Conservation (phyloP, 805 yeast genomes). For the Jamesozyma spencerorum region DNA sequence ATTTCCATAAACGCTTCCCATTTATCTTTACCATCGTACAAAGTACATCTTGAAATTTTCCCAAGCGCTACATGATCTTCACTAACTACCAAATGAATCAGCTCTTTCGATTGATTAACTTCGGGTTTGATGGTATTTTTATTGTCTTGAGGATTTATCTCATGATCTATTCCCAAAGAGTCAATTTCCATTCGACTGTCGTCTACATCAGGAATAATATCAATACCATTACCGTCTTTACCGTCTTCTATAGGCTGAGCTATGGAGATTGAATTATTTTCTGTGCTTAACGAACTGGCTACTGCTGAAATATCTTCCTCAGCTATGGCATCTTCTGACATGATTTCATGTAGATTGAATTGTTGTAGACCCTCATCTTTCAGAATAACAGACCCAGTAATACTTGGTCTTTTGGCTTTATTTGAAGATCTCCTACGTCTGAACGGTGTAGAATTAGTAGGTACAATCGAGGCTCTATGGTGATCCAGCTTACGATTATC, state of each 20-base stretch:
- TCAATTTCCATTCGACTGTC: conserved; percentile 4
- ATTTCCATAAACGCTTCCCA: conserved; percentile 18
- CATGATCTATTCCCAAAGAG: conserved; percentile 6
- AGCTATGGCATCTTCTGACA: conserved; percentile 19
- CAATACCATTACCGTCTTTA: conserved; percentile 3
- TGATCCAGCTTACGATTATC: background rate
- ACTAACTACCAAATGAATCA: conserved; percentile 16
- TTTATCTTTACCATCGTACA: conserved; percentile 15
- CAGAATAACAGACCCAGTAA: conserved; percentile 25
- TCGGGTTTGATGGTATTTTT: background rate
- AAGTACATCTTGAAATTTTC: conserved; percentile 15
- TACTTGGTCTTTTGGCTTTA: conserved; percentile 23
- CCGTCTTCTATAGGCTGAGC: background rate
- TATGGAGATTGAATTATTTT: conserved; percentile 4
- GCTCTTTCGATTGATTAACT: background rate
- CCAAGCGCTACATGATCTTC: conserved; percentile 24
- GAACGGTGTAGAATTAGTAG: conserved; percentile 1
- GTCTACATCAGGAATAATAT: conserved; percentile 4
- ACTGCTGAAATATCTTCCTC: conserved; percentile 1
- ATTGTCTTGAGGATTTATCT: background rate
- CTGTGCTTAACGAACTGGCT: conserved; percentile 10
- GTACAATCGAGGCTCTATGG: background rate
- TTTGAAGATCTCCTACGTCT: conserved; percentile 25
- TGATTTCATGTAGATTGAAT: conserved; percentile 26
- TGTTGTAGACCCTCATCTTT: conserved; percentile 30